These are phyloP conservation scores for Erodium chrysanthum DNA, from an alignment of 441 rosid species.

Conservation along the genomic window DNA sequence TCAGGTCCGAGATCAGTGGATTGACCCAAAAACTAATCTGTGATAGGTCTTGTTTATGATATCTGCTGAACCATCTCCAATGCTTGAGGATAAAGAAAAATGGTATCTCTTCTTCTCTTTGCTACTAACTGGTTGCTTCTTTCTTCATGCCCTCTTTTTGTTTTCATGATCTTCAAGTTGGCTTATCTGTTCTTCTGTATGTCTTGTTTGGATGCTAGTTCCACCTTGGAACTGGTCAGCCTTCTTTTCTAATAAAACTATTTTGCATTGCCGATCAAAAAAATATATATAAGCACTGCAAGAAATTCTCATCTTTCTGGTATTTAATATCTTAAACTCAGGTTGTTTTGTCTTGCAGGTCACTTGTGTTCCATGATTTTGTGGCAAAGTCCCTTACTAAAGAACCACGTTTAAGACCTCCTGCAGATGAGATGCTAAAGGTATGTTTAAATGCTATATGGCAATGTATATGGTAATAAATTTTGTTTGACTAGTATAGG, in stretches of 20 bases:
- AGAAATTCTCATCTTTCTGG: neutral
- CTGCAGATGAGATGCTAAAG: slow-evolving; percentile 95
- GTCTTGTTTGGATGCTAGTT: too few species aligned
- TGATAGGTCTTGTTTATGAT: slow-evolving; percentile 95
- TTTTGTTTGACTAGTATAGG: neutral
- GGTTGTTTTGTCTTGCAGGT: slow-evolving; percentile 44
- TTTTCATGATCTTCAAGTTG: too few species aligned
- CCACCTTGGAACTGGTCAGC: too few species aligned
- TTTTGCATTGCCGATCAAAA: too few species aligned
- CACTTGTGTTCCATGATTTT: slow-evolving; percentile 97
- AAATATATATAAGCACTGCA: neutral
- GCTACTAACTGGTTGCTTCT: neutral
- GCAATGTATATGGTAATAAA: slow-evolving; percentile 7
- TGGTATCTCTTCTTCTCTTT: slow-evolving; percentile 48
- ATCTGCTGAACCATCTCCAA: slow-evolving; percentile 97
- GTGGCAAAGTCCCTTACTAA: slow-evolving; percentile 94
- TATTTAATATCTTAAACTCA: slow-evolving; percentile 3
- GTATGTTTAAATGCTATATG: slow-evolving; percentile 26
- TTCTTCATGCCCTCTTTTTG: too few species aligned
- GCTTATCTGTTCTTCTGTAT: too few species aligned
- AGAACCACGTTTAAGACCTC: slow-evolving; percentile 90
- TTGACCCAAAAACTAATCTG: neutral
- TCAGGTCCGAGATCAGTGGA: too few species aligned
- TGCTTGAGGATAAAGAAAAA: slow-evolving; percentile 99
- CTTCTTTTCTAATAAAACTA: too few species aligned